Percentiles rank a stretch among this genome's conserved stretches.
Conservation (phyloP, 225 moss, liverwort and hornwort genomes). For the Marchantia paleacea region DNA sequence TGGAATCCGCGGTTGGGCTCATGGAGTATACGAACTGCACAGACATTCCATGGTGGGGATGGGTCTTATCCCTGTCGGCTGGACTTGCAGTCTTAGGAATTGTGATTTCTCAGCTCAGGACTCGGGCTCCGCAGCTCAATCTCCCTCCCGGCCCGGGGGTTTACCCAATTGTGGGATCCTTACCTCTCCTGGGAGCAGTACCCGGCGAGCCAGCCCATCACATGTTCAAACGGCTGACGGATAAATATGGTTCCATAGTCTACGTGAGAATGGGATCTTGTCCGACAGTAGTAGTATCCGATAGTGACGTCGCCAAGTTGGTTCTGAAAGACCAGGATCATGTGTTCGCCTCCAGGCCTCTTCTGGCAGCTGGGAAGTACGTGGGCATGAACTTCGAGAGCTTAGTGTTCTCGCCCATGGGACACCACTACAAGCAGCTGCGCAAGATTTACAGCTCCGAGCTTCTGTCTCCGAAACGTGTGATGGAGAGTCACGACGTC, state of each 20-base stretch:
- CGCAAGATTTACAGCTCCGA: slow-evolving; percentile 4
- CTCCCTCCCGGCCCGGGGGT: neutral
- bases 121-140: neutral
- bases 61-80: too few species aligned
- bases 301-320: neutral
- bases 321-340: slow-evolving; percentile 9
- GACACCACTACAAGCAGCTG: neutral
- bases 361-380: neutral
- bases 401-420: slow-evolving; percentile 5
- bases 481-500: neutral
- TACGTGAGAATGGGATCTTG: neutral
- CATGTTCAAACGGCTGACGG: neutral
- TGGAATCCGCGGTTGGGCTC: too few species aligned
- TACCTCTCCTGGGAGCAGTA: neutral
- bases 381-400: neutral
- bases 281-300: neutral
- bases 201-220: slow-evolving; percentile 11
- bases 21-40: too few species aligned
- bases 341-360: neutral
- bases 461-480: neutral
- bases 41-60: too few species aligned
- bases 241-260: slow-evolving; percentile 4
- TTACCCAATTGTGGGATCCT: neutral
- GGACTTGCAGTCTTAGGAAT: neutral
- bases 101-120: neutral